Conservation (phyloP, 441 rosid genomes). For the Pelargonium australe region DNA sequence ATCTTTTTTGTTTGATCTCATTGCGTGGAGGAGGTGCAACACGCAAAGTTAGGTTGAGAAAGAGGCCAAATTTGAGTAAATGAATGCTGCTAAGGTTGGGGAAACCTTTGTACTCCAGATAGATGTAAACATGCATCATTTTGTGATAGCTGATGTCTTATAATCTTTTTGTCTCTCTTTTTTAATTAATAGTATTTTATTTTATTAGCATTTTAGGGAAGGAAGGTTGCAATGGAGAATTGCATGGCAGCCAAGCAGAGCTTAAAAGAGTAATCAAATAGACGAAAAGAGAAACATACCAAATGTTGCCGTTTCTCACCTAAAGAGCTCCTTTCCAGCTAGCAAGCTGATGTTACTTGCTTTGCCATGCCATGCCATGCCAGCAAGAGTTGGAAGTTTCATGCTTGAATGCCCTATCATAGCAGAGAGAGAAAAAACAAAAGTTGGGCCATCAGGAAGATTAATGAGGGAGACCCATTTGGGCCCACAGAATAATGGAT, state of each 20-base stretch:
- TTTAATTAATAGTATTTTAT: too few relatives aligned
- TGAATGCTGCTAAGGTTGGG: slow-evolving; percentile 5
- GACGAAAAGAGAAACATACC: background rate
- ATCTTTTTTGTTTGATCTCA: background rate
- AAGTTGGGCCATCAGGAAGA: slow-evolving; percentile 2
- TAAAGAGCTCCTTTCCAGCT: slow-evolving; percentile 4
- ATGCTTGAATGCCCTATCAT: background rate
- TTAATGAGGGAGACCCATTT: background rate
- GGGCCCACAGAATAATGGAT: slow-evolving; percentile 4
- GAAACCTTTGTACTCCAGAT: background rate
- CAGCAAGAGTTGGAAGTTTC: background rate
- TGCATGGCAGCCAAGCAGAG: slow-evolving; percentile 7
- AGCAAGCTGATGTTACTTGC: slow-evolving; percentile 5
- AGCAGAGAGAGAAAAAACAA: background rate
- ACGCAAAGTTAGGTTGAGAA: slow-evolving; percentile 5
- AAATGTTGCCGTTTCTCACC: background rate
- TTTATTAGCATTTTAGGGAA: background rate
- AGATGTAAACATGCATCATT: slow-evolving; percentile 6
- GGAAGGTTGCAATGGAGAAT: background rate
- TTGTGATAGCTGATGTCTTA: background rate
- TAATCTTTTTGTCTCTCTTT: too few relatives aligned
- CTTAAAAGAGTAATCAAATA: background rate
- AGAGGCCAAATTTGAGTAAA: slow-evolving; percentile 4
- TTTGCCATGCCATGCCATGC: background rate
- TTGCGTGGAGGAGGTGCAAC: slow-evolving; percentile 9